Percentiles rank a stretch among this genome's conserved stretches.
phyloP scores from a whole-genome alignment of 768 basidiomycete species.

The Dioszegia aurantiaca region DNA sequence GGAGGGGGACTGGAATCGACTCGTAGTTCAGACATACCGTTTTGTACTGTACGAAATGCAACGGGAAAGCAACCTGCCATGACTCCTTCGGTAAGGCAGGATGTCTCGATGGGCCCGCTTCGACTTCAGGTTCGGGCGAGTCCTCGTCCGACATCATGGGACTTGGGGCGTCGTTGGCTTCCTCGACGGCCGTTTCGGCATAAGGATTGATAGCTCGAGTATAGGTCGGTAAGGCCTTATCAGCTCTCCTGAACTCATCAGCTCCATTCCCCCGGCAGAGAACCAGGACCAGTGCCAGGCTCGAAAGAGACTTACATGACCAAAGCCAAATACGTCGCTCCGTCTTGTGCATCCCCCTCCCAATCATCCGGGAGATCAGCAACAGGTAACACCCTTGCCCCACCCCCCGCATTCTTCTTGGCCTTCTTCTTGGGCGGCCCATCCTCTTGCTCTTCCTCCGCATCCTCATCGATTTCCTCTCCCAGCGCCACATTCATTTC shows the following conservation, averaged over 20 bases:
- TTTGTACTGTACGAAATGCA: conserved; percentile 41
- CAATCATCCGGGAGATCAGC: conserved; percentile 48
- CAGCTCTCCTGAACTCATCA: conserved; percentile 17
- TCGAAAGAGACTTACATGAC: conserved; percentile 12
- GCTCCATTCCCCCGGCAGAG: no score
- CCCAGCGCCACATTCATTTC: neutral
- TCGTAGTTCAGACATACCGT: conserved; percentile 41
- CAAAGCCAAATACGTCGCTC: conserved; percentile 49
- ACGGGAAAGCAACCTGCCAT: conserved; percentile 38
- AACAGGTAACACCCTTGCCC: conserved; percentile 49
- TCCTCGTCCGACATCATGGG: no score
- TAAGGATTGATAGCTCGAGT: conserved; percentile 28
- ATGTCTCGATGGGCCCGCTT: conserved; percentile 33
- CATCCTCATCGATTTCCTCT: conserved; percentile 4
- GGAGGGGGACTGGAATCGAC: no score
- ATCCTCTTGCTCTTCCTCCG: conserved; percentile 14
- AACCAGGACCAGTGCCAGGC: no score
- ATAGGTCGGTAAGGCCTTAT: conserved; percentile 25
- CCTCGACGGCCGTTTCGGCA: neutral
- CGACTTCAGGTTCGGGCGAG: neutral
- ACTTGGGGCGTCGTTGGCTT: neutral
- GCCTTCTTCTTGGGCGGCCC: conserved; percentile 4
- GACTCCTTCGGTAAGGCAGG: conserved; percentile 45
- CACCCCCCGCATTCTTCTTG: conserved; percentile 15
- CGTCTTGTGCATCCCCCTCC: conserved; percentile 48